phyloP scores from a whole-genome alignment of 805 yeast genomes.

The Priceomyces fermenticarens region DNA sequence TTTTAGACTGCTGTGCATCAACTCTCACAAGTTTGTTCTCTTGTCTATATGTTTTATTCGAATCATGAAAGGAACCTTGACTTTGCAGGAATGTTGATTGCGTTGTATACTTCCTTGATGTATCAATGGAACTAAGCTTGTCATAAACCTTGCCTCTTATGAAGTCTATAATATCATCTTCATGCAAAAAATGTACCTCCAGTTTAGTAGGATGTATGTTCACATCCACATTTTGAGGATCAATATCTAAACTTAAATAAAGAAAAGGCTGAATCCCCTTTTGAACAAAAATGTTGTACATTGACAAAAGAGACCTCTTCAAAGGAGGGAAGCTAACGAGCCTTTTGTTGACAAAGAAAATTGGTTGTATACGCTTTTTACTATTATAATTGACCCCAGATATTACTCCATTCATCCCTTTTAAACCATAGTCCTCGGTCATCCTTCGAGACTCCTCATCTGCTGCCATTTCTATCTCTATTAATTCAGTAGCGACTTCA shows the following conservation, averaged over 20 bases:
- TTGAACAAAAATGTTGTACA: constrained; percentile 68
- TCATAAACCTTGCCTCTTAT: constrained; percentile 51
- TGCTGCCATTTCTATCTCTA: constrained; percentile 42
- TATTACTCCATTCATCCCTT: constrained; percentile 54
- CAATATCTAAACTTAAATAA: constrained; percentile 65
- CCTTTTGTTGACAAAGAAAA: constrained; percentile 83
- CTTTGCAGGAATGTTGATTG: constrained; percentile 47
- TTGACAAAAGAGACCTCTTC: constrained; percentile 59
- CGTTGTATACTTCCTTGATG: constrained; percentile 64
- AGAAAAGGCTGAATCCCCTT: constrained; percentile 74
- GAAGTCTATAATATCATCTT: constrained; percentile 75
- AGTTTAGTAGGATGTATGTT: constrained; percentile 95
- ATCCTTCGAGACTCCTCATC: constrained; percentile 3
- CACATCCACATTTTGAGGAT: constrained; percentile 77
- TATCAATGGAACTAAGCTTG: constrained; percentile 54
- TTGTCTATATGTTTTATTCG: constrained; percentile 37
- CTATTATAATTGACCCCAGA: constrained; percentile 69
- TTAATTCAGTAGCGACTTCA: constrained; percentile 59
- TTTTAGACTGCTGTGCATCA: constrained; percentile 55
- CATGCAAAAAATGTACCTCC: constrained; percentile 82
- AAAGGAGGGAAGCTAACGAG: constrained; percentile 81
- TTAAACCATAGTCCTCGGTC: constrained; percentile 45
- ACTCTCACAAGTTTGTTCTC: constrained; percentile 72
- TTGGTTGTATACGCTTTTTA: constrained; percentile 63
- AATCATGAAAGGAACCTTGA: constrained; percentile 2